phyloP scores from a whole-genome alignment of 2,329 filamentous ascomycete genomes.

The Pestalotiopsis sp. region DNA sequence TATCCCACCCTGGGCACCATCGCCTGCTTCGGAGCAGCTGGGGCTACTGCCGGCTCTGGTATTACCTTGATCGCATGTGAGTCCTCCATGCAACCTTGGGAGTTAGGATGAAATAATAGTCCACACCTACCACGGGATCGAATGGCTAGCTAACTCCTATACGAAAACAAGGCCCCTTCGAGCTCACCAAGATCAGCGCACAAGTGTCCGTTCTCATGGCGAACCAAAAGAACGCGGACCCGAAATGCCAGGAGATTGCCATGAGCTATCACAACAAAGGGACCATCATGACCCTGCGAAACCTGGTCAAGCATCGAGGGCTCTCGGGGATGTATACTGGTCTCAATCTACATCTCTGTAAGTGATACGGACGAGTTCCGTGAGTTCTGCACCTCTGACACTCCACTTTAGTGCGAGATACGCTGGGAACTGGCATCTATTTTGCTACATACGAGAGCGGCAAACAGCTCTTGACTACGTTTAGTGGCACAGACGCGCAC shows the following conservation, averaged over 20 bases:
- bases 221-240: slow-evolving; percentile 49
- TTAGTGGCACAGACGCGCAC: slow-evolving; percentile 71
- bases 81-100: slow-evolving; percentile 24
- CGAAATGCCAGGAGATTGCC: slow-evolving; percentile 61
- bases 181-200: slow-evolving; percentile 86
- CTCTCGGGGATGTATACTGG: slow-evolving; percentile 77
- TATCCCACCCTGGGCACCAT: slow-evolving; percentile 75
- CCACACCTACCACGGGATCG: neutral
- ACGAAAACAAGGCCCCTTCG: slow-evolving; percentile 68
- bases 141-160: slow-evolving; percentile 7
- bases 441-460: slow-evolving; percentile 89
- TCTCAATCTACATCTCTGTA: slow-evolving; percentile 77
- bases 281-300: slow-evolving; percentile 74
- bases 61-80: slow-evolving; percentile 80
- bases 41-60: slow-evolving; percentile 76
- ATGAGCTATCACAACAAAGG: slow-evolving; percentile 78
- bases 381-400: slow-evolving; percentile 1
- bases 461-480: slow-evolving; percentile 79
- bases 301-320: slow-evolving; percentile 76
- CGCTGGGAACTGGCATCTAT: slow-evolving; percentile 81
- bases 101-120: neutral
- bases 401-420: slow-evolving; percentile 65
- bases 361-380: slow-evolving; percentile 35
- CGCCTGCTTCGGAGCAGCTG: slow-evolving; percentile 75
- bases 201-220: slow-evolving; percentile 82